Percentiles rank a stretch among this genome's conserved stretches.
Conservation (phyloP, 495 filamentous ascomycete species). For the Penicillium bovifimosum region DNA sequence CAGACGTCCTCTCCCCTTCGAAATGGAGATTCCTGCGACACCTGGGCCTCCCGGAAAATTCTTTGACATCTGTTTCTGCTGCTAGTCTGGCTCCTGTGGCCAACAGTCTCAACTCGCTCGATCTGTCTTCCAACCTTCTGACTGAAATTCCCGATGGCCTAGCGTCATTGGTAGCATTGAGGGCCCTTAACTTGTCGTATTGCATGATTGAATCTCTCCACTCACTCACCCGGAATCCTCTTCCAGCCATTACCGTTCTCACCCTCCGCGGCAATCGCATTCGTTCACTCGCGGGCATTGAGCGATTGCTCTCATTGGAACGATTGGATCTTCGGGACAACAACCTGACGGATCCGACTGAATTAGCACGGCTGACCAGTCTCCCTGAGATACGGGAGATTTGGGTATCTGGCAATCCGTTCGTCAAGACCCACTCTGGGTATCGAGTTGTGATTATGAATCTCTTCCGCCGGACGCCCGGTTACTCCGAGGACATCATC, state of each 20-base stretch:
- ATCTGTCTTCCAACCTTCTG: constrained; percentile 88
- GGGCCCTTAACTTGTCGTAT: constrained; percentile 85
- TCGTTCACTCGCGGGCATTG: constrained; percentile 81
- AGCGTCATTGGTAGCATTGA: constrained; percentile 70
- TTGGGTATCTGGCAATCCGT: constrained; percentile 86
- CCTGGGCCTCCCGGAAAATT: constrained; percentile 87
- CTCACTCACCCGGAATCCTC: constrained; percentile 75
- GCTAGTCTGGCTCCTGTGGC: constrained; percentile 73
- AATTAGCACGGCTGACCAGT: constrained; percentile 82
- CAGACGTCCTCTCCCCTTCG: constrained; percentile 61
- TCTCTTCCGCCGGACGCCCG: constrained; percentile 86
- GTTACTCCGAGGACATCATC: constrained; percentile 82
- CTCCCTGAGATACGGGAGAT: constrained; percentile 89
- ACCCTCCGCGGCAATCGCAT: constrained; percentile 90
- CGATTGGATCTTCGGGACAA: constrained; percentile 91
- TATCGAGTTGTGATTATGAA: constrained; percentile 94
- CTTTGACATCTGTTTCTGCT: constrained; percentile 69
- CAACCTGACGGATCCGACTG: constrained; percentile 79
- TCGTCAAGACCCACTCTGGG: constrained; percentile 76
- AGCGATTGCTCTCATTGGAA: constrained; percentile 81
- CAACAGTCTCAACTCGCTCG: constrained; percentile 80
- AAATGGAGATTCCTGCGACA: constrained; percentile 96
- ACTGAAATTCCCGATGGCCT: constrained; percentile 86
- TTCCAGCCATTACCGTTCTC: constrained; percentile 88
- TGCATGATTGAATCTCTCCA: constrained; percentile 98